These are phyloP conservation scores for Talaromyces sp. DNA, from an alignment of 2,329 filamentous ascomycete species.

Conservation along the genomic window DNA sequence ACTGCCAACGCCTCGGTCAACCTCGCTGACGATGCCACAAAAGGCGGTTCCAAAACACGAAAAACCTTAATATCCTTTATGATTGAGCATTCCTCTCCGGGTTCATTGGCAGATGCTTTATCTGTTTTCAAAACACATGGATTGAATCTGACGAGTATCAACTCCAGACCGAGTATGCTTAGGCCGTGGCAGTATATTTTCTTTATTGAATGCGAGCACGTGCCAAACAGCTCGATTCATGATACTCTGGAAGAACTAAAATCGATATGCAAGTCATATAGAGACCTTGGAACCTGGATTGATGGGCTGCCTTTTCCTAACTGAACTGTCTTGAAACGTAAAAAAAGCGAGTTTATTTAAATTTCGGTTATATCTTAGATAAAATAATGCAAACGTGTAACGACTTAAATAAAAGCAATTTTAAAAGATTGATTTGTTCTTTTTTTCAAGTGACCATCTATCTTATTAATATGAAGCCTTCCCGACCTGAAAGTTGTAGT, in stretches of 20 bases:
- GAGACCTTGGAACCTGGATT: slow-evolving; percentile 37
- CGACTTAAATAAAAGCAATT: not conserved
- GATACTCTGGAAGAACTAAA: slow-evolving; percentile 27
- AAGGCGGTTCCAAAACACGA: slow-evolving; percentile 14
- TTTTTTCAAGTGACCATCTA: not conserved
- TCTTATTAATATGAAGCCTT: not conserved
- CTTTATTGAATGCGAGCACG: slow-evolving; percentile 74
- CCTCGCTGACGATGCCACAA: not conserved
- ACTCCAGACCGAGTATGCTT: slow-evolving; percentile 71
- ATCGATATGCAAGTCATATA: slow-evolving; percentile 33
- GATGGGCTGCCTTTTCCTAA: slow-evolving; percentile 21
- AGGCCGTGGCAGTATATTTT: slow-evolving; percentile 87
- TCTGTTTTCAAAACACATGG: slow-evolving; percentile 67
- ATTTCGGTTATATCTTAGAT: not conserved
- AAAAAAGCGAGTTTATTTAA: no score
- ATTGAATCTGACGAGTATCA: slow-evolving; percentile 86
- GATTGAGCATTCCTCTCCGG: slow-evolving; percentile 68
- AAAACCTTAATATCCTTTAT: slow-evolving; percentile 83
- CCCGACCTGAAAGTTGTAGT: not conserved
- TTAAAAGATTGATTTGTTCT: not conserved
- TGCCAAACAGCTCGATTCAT: slow-evolving; percentile 37
- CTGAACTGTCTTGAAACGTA: no score
- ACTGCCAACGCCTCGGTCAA: slow-evolving; percentile 15
- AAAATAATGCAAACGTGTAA: not conserved
- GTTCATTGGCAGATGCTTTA: slow-evolving; percentile 76